These are phyloP conservation scores for Trypanosoma melophagium DNA, from an alignment of 208 protist genomes.

Conservation along the genomic window DNA sequence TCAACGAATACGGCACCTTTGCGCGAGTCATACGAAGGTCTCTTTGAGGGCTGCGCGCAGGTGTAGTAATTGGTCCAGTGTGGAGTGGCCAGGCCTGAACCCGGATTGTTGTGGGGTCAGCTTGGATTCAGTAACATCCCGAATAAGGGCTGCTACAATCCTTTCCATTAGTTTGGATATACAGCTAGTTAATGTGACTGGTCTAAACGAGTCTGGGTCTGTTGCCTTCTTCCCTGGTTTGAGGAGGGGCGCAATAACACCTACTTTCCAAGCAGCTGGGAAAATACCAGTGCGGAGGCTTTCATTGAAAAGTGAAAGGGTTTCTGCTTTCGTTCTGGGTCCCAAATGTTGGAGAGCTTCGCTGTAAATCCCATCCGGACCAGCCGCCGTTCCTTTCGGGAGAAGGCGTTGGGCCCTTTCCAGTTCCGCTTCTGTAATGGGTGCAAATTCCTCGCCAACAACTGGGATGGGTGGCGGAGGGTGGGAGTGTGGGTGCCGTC, in stretches of 20 bases:
- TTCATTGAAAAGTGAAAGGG: slow-evolving; percentile 20
- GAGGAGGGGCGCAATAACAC: slow-evolving; percentile 22
- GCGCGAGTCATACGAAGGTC: not conserved
- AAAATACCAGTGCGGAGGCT: slow-evolving; percentile 10
- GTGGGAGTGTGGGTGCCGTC: not conserved
- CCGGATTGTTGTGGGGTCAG: slow-evolving; percentile 20
- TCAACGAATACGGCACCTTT: slow-evolving; percentile 8
- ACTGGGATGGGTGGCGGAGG: not conserved
- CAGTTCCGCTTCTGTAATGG: slow-evolving; percentile 1
- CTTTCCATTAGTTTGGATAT: slow-evolving; percentile 28
- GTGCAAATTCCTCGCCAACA: not conserved
- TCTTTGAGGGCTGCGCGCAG: not conserved
- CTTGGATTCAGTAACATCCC: slow-evolving; percentile 13
- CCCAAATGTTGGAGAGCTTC: slow-evolving; percentile 8
- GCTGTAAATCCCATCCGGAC: not conserved
- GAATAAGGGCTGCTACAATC: slow-evolving; percentile 18
- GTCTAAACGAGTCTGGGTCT: slow-evolving; percentile 15
- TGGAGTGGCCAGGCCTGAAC: slow-evolving; percentile 20
- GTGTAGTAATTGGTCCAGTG: slow-evolving; percentile 20
- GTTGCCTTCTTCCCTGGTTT: slow-evolving; percentile 20
- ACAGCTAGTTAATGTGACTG: slow-evolving; percentile 21
- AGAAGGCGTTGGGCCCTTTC: slow-evolving; percentile 3
- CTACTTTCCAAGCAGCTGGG: slow-evolving; percentile 19
- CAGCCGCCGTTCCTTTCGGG: not conserved
- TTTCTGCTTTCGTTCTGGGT: not conserved